Percentiles rank a stretch among this genome's conserved stretches.
phyloP scores from a whole-genome alignment of 306 rosid species.

The Gleditsia sinensis region DNA sequence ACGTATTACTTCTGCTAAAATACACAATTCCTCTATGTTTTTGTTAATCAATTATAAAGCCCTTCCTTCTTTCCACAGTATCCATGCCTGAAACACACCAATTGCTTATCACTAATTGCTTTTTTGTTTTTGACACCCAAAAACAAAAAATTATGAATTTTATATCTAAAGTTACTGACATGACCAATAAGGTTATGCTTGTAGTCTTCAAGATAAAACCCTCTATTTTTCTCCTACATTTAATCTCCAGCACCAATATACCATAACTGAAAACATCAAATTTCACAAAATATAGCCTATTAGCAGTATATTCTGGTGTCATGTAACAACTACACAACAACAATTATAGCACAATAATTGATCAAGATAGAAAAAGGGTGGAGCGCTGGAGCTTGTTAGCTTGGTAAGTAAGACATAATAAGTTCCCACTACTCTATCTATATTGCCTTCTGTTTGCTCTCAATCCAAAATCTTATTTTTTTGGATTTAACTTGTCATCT shows the following conservation, averaged over 20 bases:
- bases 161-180: slow-evolving; percentile 30
- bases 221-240: slow-evolving; percentile 45
- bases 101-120: neutral
- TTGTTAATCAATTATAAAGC: slow-evolving; percentile 39
- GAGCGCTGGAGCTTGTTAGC: neutral
- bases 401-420: slow-evolving; percentile 8
- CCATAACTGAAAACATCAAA: slow-evolving; percentile 8
- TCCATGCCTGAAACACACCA: slow-evolving; percentile 52
- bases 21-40: neutral
- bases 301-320: slow-evolving; percentile 48
- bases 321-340: slow-evolving; percentile 38
- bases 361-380: neutral
- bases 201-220: slow-evolving; percentile 32
- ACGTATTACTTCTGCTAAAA: slow-evolving; percentile 30
- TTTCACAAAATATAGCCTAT: slow-evolving; percentile 40
- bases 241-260: slow-evolving; percentile 41
- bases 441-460: neutral
- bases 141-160: neutral
- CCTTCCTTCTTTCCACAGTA: slow-evolving; percentile 41
- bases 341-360: neutral
- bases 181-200: slow-evolving; percentile 42
- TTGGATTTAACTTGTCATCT: slow-evolving; percentile 43
- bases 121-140: neutral
- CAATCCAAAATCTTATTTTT: slow-evolving; percentile 52
- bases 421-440: slow-evolving; percentile 41